These are phyloP conservation scores for Emiliania huxleyi DNA, from an alignment of 78 protist genomes.

Conservation along the genomic window DNA sequence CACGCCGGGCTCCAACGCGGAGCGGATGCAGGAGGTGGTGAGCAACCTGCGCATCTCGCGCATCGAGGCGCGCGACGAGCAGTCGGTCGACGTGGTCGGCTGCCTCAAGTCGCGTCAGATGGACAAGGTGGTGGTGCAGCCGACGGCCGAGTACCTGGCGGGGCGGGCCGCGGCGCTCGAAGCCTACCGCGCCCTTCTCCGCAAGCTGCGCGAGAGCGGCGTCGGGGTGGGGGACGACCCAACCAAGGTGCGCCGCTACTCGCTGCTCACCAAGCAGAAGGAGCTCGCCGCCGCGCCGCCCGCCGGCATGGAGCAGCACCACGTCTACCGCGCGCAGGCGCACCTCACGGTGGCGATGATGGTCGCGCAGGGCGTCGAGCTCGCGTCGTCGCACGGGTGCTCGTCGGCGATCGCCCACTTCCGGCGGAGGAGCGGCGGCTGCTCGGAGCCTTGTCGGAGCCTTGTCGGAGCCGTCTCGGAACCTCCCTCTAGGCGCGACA, in stretches of 20 bases:
- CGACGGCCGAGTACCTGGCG: neutral
- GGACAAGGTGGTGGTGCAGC: neutral
- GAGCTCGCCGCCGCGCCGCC: neutral
- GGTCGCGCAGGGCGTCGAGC: constrained; percentile 2
- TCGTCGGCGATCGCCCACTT: neutral
- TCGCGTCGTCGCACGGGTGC: neutral
- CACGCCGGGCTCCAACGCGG: constrained; percentile 86
- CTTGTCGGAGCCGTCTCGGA: no score
- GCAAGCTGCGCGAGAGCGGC: neutral
- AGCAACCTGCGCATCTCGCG: constrained; percentile 64
- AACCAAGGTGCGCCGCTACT: neutral
- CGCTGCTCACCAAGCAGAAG: neutral
- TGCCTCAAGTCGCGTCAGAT: neutral
- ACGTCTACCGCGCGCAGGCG: neutral
- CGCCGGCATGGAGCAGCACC: neutral
- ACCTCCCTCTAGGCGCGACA: no score
- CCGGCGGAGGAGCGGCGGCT: no score
- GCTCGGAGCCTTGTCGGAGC: no score
- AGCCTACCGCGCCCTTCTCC: neutral
- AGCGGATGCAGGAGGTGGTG: constrained; percentile 58
- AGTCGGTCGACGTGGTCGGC: constrained; percentile 54
- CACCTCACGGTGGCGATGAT: neutral
- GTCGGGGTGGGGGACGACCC: neutral
- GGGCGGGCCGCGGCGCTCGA: neutral
- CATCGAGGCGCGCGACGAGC: constrained; percentile 72